Evolutionary conservation across 495 filamentous ascomycete genomes (phyloP).

Genomic region (Pseudoneurospora amorphoporcata): DNA sequence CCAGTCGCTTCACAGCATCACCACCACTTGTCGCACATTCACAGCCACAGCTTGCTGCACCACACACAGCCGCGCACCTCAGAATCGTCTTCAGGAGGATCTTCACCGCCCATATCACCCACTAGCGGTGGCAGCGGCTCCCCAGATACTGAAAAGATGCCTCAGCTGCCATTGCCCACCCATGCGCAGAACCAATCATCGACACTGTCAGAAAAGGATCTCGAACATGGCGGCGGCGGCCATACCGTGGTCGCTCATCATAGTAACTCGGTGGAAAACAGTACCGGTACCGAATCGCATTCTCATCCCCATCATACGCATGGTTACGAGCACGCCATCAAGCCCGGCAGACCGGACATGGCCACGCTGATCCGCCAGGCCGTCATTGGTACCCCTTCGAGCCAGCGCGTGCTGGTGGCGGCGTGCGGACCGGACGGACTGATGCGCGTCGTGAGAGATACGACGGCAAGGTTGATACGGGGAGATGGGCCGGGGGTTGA

Average conservation of each 20-base stretch:
- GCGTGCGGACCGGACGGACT: conserved; percentile 42
- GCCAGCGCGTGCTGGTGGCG: conserved; percentile 38
- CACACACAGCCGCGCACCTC: background rate
- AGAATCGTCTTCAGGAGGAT: conserved; percentile 11
- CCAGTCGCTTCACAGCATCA: conserved; percentile 4
- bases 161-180: conserved; percentile 1
- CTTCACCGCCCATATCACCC: conserved; percentile 12
- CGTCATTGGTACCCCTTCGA: conserved; percentile 25
- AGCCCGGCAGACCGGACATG: conserved; percentile 32
- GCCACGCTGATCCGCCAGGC: conserved; percentile 30
- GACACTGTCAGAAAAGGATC: conserved; percentile 4
- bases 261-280: conserved; percentile 1
- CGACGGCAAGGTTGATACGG: conserved; percentile 37
- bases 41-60: background rate
- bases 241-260: conserved; percentile 4
- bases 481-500: conserved; percentile 41
- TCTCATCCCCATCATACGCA: background rate
- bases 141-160: conserved; percentile 15
- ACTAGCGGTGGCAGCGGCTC: background rate
- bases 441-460: conserved; percentile 38
- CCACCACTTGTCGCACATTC: background rate
- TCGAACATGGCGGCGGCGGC: conserved; percentile 6
- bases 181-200: background rate
- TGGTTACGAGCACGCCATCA: conserved; percentile 15
- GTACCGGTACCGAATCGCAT: conserved; percentile 3